These are phyloP conservation scores for Lumnitzera racemosa DNA, from an alignment of 345 rosid species.

Conservation along the genomic window DNA sequence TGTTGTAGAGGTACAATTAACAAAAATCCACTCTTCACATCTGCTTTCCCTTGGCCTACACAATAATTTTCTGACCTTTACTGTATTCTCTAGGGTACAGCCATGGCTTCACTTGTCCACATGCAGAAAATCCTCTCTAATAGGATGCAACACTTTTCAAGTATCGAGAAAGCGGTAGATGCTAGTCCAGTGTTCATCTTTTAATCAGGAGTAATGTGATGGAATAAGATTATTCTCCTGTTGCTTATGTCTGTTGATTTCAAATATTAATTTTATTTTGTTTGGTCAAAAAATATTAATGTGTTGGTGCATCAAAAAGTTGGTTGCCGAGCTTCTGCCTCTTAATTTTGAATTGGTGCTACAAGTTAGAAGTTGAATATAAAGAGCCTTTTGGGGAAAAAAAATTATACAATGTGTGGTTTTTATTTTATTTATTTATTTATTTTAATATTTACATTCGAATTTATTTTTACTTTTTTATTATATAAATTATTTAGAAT, in stretches of 20 bases:
- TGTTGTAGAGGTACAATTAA: conserved; percentile 82
- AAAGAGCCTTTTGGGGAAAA: background rate
- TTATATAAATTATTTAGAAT: background rate
- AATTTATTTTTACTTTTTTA: background rate
- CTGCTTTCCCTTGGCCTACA: conserved; percentile 11
- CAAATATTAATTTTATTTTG: background rate
- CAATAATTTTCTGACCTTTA: conserved; percentile 5
- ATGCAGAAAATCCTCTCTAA: conserved; percentile 86
- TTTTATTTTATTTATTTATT: background rate
- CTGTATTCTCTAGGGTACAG: conserved; percentile 66
- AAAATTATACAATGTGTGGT: background rate
- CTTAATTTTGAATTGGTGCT: no score
- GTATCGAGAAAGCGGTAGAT: conserved; percentile 78
- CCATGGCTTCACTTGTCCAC: conserved; percentile 82
- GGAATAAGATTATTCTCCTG: background rate
- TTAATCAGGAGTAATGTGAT: background rate
- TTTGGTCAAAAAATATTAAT: background rate
- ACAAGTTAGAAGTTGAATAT: background rate
- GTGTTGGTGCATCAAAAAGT: background rate
- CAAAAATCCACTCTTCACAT: conserved; percentile 3
- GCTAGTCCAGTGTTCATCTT: conserved; percentile 4
- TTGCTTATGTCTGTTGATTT: background rate
- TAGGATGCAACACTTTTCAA: conserved; percentile 85
- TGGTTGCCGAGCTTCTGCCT: background rate
- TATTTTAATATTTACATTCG: no score